These are phyloP conservation scores for Aspergillus viridinutans DNA, from an alignment of 2,329 filamentous ascomycete species.

Conservation along the genomic window DNA sequence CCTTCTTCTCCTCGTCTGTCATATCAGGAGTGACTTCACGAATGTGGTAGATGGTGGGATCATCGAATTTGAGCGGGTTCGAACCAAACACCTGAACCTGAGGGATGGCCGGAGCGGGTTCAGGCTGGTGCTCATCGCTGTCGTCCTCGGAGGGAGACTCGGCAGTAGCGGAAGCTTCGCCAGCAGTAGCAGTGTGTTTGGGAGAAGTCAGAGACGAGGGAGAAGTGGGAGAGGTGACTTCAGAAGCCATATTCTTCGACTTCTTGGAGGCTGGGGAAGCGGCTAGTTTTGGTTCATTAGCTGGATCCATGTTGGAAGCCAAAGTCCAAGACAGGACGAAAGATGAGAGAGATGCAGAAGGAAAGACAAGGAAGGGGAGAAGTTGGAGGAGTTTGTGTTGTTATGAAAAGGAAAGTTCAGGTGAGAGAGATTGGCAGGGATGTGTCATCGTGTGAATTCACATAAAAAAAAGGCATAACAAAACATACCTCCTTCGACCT, in stretches of 20 bases:
- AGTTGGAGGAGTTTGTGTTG: conserved; percentile 9
- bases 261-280: conserved; percentile 38
- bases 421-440: neutral
- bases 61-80: conserved; percentile 83
- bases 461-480: neutral
- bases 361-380: neutral
- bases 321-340: conserved; percentile 4
- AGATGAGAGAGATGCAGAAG: neutral
- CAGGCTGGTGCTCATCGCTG: conserved; percentile 56
- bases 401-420: conserved; percentile 9
- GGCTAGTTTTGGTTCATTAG: conserved; percentile 17
- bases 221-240: conserved; percentile 37
- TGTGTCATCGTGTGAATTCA: neutral
- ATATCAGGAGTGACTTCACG: conserved; percentile 68
- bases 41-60: conserved; percentile 94
- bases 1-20: conserved; percentile 77
- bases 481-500: conserved; percentile 51
- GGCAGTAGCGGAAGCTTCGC: conserved; percentile 59
- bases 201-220: conserved; percentile 43
- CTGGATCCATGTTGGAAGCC: neutral
- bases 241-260: conserved; percentile 34
- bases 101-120: conserved; percentile 57
- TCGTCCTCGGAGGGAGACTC: conserved; percentile 59
- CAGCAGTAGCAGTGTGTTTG: conserved; percentile 39
- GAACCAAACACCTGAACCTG: conserved; percentile 87